These are phyloP conservation scores for Polytrichum commune DNA, from an alignment of 225 moss, liverwort and hornwort species.

Conservation along the genomic window DNA sequence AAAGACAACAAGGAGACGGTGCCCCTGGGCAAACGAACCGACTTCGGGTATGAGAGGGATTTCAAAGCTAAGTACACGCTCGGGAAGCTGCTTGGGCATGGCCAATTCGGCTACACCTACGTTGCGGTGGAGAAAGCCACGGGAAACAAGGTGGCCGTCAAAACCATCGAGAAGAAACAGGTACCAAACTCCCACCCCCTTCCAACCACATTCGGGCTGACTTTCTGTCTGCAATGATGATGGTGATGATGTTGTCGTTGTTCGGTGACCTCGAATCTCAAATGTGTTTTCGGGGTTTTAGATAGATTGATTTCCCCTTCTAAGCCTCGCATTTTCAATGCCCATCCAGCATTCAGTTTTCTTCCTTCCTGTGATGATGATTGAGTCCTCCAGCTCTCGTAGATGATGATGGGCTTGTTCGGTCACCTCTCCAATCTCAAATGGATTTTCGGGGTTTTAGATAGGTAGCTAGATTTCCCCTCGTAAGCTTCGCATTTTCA, in stretches of 20 bases:
- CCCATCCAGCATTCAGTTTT: not conserved
- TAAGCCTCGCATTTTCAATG: not conserved
- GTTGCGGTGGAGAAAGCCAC: conserved; percentile 56
- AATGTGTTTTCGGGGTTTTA: too few species aligned
- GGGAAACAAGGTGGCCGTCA: conserved; percentile 75
- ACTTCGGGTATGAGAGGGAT: conserved; percentile 79
- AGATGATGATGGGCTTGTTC: too few species aligned
- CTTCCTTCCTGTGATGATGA: too few species aligned
- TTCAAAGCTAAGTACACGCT: conserved; percentile 77
- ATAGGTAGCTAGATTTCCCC: too few species aligned
- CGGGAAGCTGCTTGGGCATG: conserved; percentile 87
- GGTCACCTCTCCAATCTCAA: too few species aligned
- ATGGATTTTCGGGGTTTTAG: too few species aligned
- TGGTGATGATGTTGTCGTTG: not conserved
- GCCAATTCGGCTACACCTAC: conserved; percentile 89
- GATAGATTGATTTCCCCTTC: too few species aligned
- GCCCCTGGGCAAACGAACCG: conserved; percentile 78
- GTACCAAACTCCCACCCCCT: conserved; percentile 2
- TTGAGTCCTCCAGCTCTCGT: too few species aligned
- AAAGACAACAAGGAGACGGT: conserved; percentile 59
- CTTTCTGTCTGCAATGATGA: not conserved
- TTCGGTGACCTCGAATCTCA: too few species aligned
- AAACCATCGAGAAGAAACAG: conserved; percentile 95
- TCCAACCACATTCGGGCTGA: not conserved
- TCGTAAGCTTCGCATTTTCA: too few species aligned